phyloP scores from a whole-genome alignment of 805 yeast species.

The Vanderwaltozyma verrucispora region DNA sequence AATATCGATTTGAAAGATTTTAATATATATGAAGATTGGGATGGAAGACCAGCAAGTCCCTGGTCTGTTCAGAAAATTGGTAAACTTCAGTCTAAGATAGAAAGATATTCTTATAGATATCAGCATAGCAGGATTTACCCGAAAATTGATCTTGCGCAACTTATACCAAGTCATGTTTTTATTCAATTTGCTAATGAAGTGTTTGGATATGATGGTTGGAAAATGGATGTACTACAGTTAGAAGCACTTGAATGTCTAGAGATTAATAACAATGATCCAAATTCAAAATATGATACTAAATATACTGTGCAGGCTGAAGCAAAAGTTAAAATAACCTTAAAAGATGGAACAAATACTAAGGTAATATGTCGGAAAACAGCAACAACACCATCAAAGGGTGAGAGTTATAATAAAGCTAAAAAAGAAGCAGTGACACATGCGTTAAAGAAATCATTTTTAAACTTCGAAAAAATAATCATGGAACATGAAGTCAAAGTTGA shows the following conservation, averaged over 20 bases:
- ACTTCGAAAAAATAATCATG: conserved; percentile 56
- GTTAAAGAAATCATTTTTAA: conserved; percentile 63
- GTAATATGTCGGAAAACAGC: conserved; percentile 67
- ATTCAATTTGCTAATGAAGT: conserved; percentile 38
- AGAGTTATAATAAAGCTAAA: conserved; percentile 71
- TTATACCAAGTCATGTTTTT: conserved; percentile 29
- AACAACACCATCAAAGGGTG: conserved; percentile 49
- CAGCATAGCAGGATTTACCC: conserved; percentile 21
- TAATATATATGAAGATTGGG: conserved; percentile 24
- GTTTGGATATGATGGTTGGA: conserved; percentile 53
- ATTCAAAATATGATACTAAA: conserved; percentile 6
- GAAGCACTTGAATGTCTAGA: conserved; percentile 13
- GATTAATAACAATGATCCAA: conserved; percentile 3
- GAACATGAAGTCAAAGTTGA: conserved; percentile 28
- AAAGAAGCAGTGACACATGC: conserved; percentile 85
- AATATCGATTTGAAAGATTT: conserved; percentile 20
- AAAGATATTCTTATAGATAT: conserved; percentile 23
- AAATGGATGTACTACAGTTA: conserved; percentile 30
- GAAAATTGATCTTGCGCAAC: conserved; percentile 17
- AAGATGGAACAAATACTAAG: conserved; percentile 76
- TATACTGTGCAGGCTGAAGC: conserved; percentile 29
- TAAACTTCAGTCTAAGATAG: conserved; percentile 38
- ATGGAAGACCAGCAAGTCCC: conserved; percentile 30
- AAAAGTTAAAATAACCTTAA: conserved; percentile 54
- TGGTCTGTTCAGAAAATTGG: conserved; percentile 44